A percentile compares a stretch with the other conserved stretches of the same genome.
phyloP scores from a whole-genome alignment of 1,284 basidiomycete species.

The Microbotryum violaceum region DNA sequence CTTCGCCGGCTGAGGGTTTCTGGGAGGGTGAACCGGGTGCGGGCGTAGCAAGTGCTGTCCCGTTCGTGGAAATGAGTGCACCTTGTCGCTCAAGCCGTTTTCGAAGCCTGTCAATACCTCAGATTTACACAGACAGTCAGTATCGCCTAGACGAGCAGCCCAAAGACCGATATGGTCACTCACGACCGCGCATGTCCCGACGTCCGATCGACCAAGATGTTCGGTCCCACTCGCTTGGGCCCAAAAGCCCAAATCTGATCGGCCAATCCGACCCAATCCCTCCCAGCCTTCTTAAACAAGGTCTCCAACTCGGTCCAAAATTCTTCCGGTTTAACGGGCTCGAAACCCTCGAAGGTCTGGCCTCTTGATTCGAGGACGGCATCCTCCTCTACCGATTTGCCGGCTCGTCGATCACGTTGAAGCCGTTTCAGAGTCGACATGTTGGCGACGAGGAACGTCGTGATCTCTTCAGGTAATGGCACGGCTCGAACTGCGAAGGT shows the following conservation, averaged over 20 bases:
- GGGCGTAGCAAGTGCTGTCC: slow-evolving; percentile 4
- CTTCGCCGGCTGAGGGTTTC: slow-evolving; percentile 12
- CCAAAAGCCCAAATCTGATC: slow-evolving; percentile 87
- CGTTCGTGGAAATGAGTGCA: slow-evolving; percentile 18
- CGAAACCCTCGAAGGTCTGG: slow-evolving; percentile 42
- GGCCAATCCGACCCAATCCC: slow-evolving; percentile 68
- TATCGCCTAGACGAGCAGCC: neutral
- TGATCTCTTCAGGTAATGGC: slow-evolving; percentile 64
- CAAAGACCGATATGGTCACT: slow-evolving; percentile 9
- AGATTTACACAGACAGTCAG: neutral
- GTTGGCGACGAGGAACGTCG: slow-evolving; percentile 50
- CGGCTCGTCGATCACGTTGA: slow-evolving; percentile 27
- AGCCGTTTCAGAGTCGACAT: slow-evolving; percentile 27
- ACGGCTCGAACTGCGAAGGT: slow-evolving; percentile 74
- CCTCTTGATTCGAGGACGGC: slow-evolving; percentile 41
- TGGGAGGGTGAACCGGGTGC: slow-evolving; percentile 18
- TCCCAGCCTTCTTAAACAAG: slow-evolving; percentile 60
- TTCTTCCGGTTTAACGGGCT: slow-evolving; percentile 58
- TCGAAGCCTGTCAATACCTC: slow-evolving; percentile 17
- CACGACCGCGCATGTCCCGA: slow-evolving; percentile 38
- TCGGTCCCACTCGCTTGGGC: slow-evolving; percentile 76
- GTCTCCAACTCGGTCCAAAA: slow-evolving; percentile 72
- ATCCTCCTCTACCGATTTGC: slow-evolving; percentile 34
- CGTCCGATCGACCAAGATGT: slow-evolving; percentile 66
- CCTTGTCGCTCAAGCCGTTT: slow-evolving; percentile 29